Conservation (phyloP, 1,284 basidiomycete species). For the Apiotrichum sp. region DNA sequence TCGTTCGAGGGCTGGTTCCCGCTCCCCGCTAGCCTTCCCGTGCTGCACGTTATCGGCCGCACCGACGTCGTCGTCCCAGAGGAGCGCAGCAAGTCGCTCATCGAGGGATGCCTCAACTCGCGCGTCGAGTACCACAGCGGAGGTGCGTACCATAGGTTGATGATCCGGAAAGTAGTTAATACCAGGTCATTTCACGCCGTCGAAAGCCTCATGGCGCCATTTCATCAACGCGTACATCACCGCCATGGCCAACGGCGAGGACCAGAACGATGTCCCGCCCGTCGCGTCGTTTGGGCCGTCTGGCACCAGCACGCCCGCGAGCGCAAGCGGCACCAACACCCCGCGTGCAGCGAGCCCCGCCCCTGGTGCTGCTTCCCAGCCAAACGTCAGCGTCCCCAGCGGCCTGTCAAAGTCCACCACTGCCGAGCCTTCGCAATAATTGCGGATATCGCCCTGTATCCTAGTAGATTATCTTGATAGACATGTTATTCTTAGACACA, state of each 20-base stretch:
- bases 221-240: constrained; percentile 47
- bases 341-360: constrained; percentile 9
- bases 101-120: constrained; percentile 53
- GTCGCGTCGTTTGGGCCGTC: constrained; percentile 35
- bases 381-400: background rate
- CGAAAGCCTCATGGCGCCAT: constrained; percentile 45
- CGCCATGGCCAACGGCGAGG: constrained; percentile 37
- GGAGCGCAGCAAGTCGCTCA: constrained; percentile 60
- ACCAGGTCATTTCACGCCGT: constrained; percentile 41
- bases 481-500: too few species aligned
- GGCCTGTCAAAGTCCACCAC: background rate
- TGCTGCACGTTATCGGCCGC: constrained; percentile 71
- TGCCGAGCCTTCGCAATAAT: background rate
- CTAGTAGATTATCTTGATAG: too few species aligned
- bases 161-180: background rate
- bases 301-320: constrained; percentile 22
- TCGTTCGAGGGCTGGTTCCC: constrained; percentile 51
- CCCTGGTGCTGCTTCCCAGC: too few species aligned
- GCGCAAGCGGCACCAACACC: constrained; percentile 8
- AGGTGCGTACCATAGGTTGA: constrained; percentile 20
- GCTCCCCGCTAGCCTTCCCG: constrained; percentile 55
- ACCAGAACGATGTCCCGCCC: constrained; percentile 37
- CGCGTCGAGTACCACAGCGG: constrained; percentile 47
- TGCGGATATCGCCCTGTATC: too few species aligned
- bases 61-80: constrained; percentile 73